Base-by-base conservation (phyloP, 2,329 filamentous ascomycete genomes). In the Colletotrichum sidae region DNA sequence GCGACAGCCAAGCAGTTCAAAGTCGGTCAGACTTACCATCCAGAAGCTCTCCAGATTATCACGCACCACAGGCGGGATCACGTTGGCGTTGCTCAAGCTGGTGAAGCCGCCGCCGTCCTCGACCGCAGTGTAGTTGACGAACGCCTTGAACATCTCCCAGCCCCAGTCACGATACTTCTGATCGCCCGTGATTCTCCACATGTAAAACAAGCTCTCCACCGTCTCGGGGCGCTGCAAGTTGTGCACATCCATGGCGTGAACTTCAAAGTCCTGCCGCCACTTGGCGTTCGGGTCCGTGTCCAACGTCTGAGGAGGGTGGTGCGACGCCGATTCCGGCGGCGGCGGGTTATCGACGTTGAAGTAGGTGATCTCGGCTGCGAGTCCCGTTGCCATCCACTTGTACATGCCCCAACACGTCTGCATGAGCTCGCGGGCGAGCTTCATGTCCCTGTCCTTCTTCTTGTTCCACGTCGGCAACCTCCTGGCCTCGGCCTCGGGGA, bases 11-110 rank as follows among this genome's bases (percentile, higher is more conserved):
- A 51, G 56, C 39, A 15, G 12, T 59, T 41, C 49, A 55, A 2
- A 0, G 25, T 25, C 25, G 25, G 8, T 6, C 4, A 6, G 37
- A 82, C 90, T 81, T 80, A 93, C 91, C 83, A 99, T 87, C 96
- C 96, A 99, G 80, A 98, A 98, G 75, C 93, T 96, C 81, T 99
- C 96, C 95, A 99, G 97, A 72, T 98, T 98, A 78, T 99, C 95
- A 66, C 88, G 85, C 50, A 83, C 81, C 12, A 82, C 77, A 0
- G 93, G 88, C 17, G 94, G 94, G 9, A 96, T 79, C 6, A 79
- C 78, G 69, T 90, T 89, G 34, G 94, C 94, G 74, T 96, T 88
- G 15, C 84, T 84, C 67, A 98, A 83, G 69, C 91, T 94, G 1
- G 92, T 93, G 75, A 96, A 98, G 0, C 94, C 94, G 44, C 89